Conservation (phyloP, 441 rosid species). For the Populus hybrid region DNA sequence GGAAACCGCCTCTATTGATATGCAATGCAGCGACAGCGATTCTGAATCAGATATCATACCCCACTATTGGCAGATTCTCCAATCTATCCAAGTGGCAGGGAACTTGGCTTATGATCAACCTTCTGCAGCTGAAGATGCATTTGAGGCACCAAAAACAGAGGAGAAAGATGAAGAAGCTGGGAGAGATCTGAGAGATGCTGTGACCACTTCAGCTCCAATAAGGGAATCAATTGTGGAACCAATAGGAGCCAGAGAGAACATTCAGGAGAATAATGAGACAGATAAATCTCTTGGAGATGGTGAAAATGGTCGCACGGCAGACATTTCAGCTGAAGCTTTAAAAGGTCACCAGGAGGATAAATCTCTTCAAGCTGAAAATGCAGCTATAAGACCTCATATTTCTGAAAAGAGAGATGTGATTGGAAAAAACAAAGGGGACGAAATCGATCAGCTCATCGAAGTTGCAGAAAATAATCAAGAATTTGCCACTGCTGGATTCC, state of each 20-base stretch:
- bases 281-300: constrained; percentile 15
- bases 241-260: constrained; percentile 17
- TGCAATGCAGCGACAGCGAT: constrained; percentile 11
- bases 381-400: not conserved
- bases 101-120: constrained; percentile 20
- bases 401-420: constrained; percentile 18
- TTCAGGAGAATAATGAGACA: constrained; percentile 5
- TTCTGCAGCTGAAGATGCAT: constrained; percentile 20
- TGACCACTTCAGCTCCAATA: constrained; percentile 9
- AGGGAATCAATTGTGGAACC: constrained; percentile 17
- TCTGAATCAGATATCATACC: constrained; percentile 16
- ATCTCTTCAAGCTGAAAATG: constrained; percentile 14
- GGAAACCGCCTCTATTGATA: constrained; percentile 24
- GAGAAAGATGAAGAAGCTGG: constrained; percentile 23
- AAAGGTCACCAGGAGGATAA: constrained; percentile 7
- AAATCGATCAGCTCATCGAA: constrained; percentile 13
- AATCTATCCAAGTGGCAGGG: constrained; percentile 11
- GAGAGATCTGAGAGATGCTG: not conserved
- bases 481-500: constrained; percentile 9
- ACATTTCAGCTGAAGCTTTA: constrained; percentile 10
- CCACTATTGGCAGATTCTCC: constrained; percentile 13
- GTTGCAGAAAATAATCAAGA: constrained; percentile 14
- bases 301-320: constrained; percentile 13
- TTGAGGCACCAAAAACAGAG: constrained; percentile 20
- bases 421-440: constrained; percentile 16